Base-by-base conservation (phyloP, 257 asterid species). In the Solanum clarkiae region DNA sequence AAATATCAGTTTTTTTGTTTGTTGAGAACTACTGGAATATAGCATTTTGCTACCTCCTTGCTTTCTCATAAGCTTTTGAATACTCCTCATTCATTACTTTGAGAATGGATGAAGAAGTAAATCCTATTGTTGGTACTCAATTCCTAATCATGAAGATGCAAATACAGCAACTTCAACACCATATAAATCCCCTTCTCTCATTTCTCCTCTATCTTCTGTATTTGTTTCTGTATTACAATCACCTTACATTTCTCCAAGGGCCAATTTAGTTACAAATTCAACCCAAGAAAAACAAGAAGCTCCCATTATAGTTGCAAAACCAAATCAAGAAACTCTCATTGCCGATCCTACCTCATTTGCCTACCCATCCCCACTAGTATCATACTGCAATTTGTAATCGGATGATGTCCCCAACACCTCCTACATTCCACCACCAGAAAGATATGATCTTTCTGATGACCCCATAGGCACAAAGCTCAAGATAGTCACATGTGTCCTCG, bases 381-480 rank as follows among this genome's bases (percentile, higher is more conserved):
- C 99, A 2, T 91, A 90, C 85, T 82, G 90, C 84, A 94, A 94
- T 69, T 93, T 97, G 24, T 96, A 88, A 80, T 94, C 98, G 16
- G 98, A 95, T 86, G 99, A 93, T 87, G 63, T 95, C 63, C 97
- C 98, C 6, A 93, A 94, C 90, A 92, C 98, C 85, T 95, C 99
- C 88, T 92, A 92, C 88, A 91, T 97, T 13, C 94, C 97, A 4
- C 96, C 97, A 6, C 94, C 93, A 8, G 97, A 94, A 65, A 88
- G 89, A 71, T 87, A 81, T 47, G 92, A 90, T 63, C 89, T 86
- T 83, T 79, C 91, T 55, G 87, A 86, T 75, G 92, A 92, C 29
- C 92, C 91, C 11, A 36, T 87, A 57, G 88, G 88, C 81, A 86
- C 92, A 44, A 94, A 89, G 86, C 89, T 91, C 82, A 95, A 92